Percentiles rank a stretch among this genome's conserved stretches.
Conservation (phyloP, 1,139 yeast species). For the Geotrichum siamense region DNA sequence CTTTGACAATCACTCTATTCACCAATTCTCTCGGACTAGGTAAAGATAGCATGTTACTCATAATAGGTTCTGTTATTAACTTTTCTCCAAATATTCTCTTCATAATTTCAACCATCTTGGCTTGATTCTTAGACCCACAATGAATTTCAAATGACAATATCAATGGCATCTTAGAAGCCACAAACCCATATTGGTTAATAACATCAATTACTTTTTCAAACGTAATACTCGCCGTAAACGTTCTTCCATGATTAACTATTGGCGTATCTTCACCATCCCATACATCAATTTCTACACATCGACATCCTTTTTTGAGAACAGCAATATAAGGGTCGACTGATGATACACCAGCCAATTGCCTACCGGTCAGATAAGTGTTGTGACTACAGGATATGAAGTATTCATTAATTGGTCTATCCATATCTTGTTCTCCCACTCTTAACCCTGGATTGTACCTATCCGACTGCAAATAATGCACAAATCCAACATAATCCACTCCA, state of each 20-base stretch:
- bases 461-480: constrained; percentile 1
- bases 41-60: constrained; percentile 31
- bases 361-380: constrained; percentile 81
- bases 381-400: constrained; percentile 91
- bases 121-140: constrained; percentile 62
- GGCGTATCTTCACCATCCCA: constrained; percentile 91
- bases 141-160: constrained; percentile 83
- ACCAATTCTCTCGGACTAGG: constrained; percentile 72
- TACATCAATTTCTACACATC: constrained; percentile 87
- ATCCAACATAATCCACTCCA: constrained; percentile 1
- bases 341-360: constrained; percentile 81
- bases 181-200: constrained; percentile 76
- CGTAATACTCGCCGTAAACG: constrained; percentile 68
- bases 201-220: constrained; percentile 63
- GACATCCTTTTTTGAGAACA: constrained; percentile 82
- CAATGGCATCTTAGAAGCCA: constrained; percentile 74
- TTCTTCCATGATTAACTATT: constrained; percentile 80
- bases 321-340: constrained; percentile 88
- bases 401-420: constrained; percentile 66
- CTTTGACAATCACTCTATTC: constrained; percentile 67
- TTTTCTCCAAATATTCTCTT: constrained; percentile 52
- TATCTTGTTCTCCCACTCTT: constrained; percentile 37
- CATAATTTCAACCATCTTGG: constrained; percentile 46
- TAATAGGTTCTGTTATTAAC: constrained; percentile 44
- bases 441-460: neutral